Evolutionary conservation across 2,329 filamentous ascomycete species (phyloP), one percentile per base, ranked within the genome.

Genomic region (Apiospora pterosperma): DNA sequence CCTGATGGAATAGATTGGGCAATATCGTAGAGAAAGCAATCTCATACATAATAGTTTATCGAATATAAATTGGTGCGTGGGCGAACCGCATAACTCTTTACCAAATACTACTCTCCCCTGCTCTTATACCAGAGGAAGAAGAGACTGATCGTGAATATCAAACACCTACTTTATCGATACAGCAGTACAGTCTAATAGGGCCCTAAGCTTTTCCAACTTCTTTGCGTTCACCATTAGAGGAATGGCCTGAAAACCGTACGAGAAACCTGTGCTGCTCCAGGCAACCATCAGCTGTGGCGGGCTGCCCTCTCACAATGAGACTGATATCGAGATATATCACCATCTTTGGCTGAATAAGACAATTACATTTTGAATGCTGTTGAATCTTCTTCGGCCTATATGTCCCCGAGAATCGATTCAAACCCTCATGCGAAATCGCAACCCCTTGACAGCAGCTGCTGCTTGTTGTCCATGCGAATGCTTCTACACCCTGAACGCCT

Each of bases 401-500:
- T 21, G 4, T n/a, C 16, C 25, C 48, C 48, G 4, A 11, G 28
- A 31, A n/a, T 34, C 28, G 19, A 34, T 21, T 19, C 48, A 11
- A 11, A 55, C 19, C 48, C 48, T 12, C 16, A 21, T 34, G 16
- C 16, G 28, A 12, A 55, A 34, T n/a, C 14, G 44, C 4, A n/a
- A 4, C 8, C 8, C 16, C 16, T 19, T 55, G 48, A 19, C 21
- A 21, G 48, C 48, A 34, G 48, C 48, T 55, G 28, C 28, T 28
- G 19, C 16, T n/a, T n/a, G 25, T 28, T 55, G 48, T 34, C 28
- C 48, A 55, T 34, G 48, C 25, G 48, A 55, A 55, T 55, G 48
- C 48, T 55, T 55, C 16, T 55, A 25, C 58, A 36, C 34, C 58
- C 58, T 21, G 34, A 60, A 60, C 58, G 58, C 58, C 58, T 60